Evolutionary conservation across 1,284 basidiomycete species (phyloP).

Genomic region (Chalciporus sp.): DNA sequence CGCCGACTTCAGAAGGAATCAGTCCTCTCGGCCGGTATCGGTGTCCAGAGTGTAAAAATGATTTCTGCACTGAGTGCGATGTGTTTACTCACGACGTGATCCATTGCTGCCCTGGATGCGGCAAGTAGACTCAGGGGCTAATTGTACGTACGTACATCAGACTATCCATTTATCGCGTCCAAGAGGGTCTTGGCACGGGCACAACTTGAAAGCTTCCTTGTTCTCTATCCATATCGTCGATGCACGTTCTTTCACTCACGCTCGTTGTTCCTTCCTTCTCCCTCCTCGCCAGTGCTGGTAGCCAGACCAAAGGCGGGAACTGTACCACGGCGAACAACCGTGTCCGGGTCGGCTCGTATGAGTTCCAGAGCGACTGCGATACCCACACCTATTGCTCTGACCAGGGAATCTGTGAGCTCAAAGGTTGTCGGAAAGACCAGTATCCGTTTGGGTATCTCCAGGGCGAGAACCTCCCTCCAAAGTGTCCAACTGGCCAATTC

Average conservation of each 20-base stretch:
- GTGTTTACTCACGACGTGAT: conserved; percentile 74
- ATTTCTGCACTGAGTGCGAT: conserved; percentile 77
- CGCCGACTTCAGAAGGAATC: conserved; percentile 59
- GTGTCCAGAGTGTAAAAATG: conserved; percentile 56
- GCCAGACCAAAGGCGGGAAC: conserved; percentile 43
- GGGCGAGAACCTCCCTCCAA: conserved; percentile 52
- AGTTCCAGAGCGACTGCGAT: conserved; percentile 79
- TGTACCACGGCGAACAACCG: conserved; percentile 62
- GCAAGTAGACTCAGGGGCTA: conserved; percentile 32
- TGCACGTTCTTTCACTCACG: conserved; percentile 34
- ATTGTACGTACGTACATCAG: not conserved
- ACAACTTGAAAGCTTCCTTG: not conserved
- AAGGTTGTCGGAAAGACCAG: conserved; percentile 76
- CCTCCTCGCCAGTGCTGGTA: conserved; percentile 44
- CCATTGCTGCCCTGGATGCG: conserved; percentile 71
- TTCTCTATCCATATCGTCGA: conserved; percentile 5
- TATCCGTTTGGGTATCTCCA: conserved; percentile 70
- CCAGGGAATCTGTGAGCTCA: conserved; percentile 57
- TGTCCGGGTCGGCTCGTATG: conserved; percentile 72
- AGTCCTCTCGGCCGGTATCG: conserved; percentile 80
- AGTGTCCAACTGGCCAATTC: conserved; percentile 65
- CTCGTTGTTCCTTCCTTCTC: conserved; percentile 40
- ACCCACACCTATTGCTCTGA: conserved; percentile 66
- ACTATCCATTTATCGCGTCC: not conserved
- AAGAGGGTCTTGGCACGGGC: not conserved